Conservation (phyloP, 2,329 filamentous ascomycete genomes). For the Calonectria fujianensis region DNA sequence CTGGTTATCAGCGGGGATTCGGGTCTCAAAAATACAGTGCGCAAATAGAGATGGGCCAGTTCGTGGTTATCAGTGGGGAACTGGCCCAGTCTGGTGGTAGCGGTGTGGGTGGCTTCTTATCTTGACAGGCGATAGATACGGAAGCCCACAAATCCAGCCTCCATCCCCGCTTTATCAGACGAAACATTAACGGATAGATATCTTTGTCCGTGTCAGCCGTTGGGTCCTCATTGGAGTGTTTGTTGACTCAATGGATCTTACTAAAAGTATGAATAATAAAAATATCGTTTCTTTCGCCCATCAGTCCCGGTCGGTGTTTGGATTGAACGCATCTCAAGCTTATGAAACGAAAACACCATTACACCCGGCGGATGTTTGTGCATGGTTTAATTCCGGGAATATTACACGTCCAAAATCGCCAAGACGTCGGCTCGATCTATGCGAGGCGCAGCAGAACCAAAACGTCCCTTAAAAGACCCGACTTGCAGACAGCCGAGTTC, state of each 20-base stretch:
- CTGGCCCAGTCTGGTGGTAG: neutral
- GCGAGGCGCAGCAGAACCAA: neutral
- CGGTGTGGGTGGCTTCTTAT: constrained; percentile 2
- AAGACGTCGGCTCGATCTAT: neutral
- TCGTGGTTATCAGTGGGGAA: constrained; percentile 15
- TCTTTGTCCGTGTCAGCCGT: neutral
- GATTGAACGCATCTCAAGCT: neutral
- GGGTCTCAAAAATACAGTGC: neutral
- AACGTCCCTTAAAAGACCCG: neutral
- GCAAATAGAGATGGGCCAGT: neutral
- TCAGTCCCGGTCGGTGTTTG: neutral
- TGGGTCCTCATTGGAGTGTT: neutral
- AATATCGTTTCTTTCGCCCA: neutral
- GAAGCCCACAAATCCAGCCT: neutral
- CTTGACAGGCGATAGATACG: neutral
- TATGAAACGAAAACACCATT: neutral
- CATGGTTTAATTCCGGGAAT: neutral
- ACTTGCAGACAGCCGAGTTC: neutral
- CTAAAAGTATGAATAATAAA: neutral
- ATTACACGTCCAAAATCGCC: neutral
- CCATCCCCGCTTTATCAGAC: constrained; percentile 7
- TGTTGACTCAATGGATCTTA: neutral
- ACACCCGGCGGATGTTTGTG: neutral
- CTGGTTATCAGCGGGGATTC: neutral
- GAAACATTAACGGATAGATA: neutral